Conservation (phyloP, 1,284 basidiomycete species). For the Tausonia pullulans region DNA sequence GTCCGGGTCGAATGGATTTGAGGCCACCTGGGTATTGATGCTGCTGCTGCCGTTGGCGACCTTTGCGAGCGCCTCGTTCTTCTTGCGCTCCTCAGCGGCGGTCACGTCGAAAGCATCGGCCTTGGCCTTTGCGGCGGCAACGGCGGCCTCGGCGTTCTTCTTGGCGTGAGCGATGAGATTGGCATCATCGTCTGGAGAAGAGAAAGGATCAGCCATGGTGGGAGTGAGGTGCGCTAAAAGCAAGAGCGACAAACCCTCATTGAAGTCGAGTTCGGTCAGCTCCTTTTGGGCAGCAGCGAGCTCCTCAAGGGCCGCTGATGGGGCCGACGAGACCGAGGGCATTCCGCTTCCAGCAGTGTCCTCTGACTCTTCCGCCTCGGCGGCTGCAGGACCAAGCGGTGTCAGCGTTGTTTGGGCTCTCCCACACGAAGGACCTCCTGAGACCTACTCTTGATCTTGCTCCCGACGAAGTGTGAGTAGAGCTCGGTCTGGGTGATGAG, state of each 20-base stretch:
- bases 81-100: conserved; percentile 65
- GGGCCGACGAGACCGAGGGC: conserved; percentile 16
- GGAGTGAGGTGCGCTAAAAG: background rate
- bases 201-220: background rate
- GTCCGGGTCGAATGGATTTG: conserved; percentile 48
- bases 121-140: conserved; percentile 65
- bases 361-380: conserved; percentile 72
- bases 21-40: conserved; percentile 7
- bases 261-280: conserved; percentile 76
- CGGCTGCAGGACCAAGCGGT: conserved; percentile 42
- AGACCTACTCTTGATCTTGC: conserved; percentile 83
- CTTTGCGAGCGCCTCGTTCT: conserved; percentile 44
- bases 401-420: background rate
- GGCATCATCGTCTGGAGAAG: conserved; percentile 63
- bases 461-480: conserved; percentile 98
- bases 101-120: conserved; percentile 78
- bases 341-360: conserved; percentile 35
- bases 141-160: conserved; percentile 80
- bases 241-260: conserved; percentile 55
- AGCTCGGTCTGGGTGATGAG: conserved; percentile 98
- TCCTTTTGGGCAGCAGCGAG: conserved; percentile 51
- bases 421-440: too few species aligned
- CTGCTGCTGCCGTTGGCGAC: conserved; percentile 12
- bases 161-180: conserved; percentile 83
- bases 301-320: conserved; percentile 19